phyloP scores from a whole-genome alignment of 208 protist species.

The Blastocrithidia nonstop region DNA sequence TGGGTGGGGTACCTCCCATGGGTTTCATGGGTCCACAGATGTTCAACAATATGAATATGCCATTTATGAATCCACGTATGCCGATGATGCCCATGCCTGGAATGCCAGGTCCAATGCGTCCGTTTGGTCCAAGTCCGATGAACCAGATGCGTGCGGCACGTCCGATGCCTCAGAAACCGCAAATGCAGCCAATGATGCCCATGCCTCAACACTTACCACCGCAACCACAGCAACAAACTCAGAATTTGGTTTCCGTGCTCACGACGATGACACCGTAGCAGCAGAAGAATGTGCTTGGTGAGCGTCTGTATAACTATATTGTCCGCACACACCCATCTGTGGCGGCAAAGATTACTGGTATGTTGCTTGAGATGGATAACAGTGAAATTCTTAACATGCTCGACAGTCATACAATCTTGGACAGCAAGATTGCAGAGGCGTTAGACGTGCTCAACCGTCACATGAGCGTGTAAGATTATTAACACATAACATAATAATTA shows the following conservation, averaged over 20 bases:
- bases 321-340: conserved; percentile 64
- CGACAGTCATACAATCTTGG: conserved; percentile 80
- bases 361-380: conserved; percentile 97
- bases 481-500: background rate
- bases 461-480: conserved; percentile 34
- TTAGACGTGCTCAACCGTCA: conserved; percentile 88
- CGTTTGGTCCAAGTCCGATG: conserved; percentile 56
- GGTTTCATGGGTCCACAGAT: conserved; percentile 26
- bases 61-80: conserved; percentile 62
- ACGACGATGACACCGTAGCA: conserved; percentile 58
- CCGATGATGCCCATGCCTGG: conserved; percentile 54
- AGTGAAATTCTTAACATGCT: conserved; percentile 91
- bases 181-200: conserved; percentile 54
- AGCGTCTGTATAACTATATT: conserved; percentile 94
- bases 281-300: conserved; percentile 93
- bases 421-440: conserved; percentile 94
- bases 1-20: conserved; percentile 21
- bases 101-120: conserved; percentile 11
- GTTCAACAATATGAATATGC: conserved; percentile 56
- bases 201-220: conserved; percentile 27
- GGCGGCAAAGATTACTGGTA: conserved; percentile 98
- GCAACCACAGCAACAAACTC: conserved; percentile 17
- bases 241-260: conserved; percentile 57
- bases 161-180: conserved; percentile 30
- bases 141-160: conserved; percentile 46